Evolutionary conservation across 805 yeast genomes (phyloP).

Genomic region (Candida oleophila): DNA sequence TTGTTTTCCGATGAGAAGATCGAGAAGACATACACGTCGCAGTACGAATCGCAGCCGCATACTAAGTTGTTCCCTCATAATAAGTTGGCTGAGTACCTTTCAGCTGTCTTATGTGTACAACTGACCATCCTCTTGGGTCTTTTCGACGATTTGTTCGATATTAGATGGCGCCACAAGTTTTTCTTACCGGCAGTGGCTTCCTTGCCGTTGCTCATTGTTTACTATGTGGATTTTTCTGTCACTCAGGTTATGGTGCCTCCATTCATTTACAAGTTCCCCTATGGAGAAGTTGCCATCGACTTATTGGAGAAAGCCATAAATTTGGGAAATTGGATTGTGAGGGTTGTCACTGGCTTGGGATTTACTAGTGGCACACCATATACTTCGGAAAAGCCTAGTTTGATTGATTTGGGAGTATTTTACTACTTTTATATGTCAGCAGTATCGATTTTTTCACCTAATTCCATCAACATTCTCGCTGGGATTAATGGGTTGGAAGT

Average conservation of each 20-base stretch:
- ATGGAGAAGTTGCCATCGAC: slow-evolving; percentile 15
- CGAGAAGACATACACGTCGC: slow-evolving; percentile 31
- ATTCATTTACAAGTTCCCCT: slow-evolving; percentile 28
- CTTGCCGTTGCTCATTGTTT: slow-evolving; percentile 85
- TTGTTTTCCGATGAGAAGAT: slow-evolving; percentile 38
- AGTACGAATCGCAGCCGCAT: slow-evolving; percentile 30
- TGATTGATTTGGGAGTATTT: slow-evolving; percentile 72
- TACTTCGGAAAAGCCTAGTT: slow-evolving; percentile 6
- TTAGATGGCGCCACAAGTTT: slow-evolving; percentile 96
- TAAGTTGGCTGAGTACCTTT: slow-evolving; percentile 79
- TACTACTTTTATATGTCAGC: slow-evolving; percentile 91
- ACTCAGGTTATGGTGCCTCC: slow-evolving; percentile 84
- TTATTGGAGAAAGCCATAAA: slow-evolving; percentile 19
- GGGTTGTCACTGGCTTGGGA: slow-evolving; percentile 35
- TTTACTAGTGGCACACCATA: slow-evolving; percentile 13
- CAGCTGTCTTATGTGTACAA: slow-evolving; percentile 81
- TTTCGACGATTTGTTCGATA: slow-evolving; percentile 92
- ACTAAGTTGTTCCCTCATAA: slow-evolving; percentile 67
- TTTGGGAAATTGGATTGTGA: slow-evolving; percentile 24
- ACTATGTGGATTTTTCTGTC: slow-evolving; percentile 90
- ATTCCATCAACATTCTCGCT: slow-evolving; percentile 92
- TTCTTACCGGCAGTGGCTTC: slow-evolving; percentile 94
- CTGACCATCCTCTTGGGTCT: slow-evolving; percentile 83
- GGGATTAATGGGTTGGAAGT: slow-evolving; percentile 97
- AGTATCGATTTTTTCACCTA: slow-evolving; percentile 91